These are phyloP conservation scores for Flaveria robusta DNA, from an alignment of 129 eudicot genomes.

Conservation along the genomic window DNA sequence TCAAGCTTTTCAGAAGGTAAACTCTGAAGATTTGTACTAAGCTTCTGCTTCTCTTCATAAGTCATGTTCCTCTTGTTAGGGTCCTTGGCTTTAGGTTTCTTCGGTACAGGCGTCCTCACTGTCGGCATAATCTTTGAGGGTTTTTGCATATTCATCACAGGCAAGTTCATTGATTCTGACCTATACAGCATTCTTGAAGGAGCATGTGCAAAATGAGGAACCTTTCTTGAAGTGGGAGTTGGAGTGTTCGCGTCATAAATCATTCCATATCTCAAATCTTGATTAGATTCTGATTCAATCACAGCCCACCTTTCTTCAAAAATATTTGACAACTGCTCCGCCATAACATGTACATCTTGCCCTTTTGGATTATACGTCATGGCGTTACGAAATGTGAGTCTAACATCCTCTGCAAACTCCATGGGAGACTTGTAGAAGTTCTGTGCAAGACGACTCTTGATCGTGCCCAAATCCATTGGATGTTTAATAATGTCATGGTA, in stretches of 20 bases:
- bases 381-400: conserved; percentile 86
- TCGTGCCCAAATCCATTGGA: conserved; percentile 95
- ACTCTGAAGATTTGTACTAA: conserved; percentile 76
- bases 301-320: conserved; percentile 83
- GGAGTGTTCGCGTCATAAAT: conserved; percentile 56
- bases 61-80: conserved; percentile 94
- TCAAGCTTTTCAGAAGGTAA: conserved; percentile 85
- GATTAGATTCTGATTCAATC: conserved; percentile 61
- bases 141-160: conserved; percentile 40
- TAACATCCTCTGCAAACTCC: conserved; percentile 92
- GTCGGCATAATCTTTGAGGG: conserved; percentile 41
- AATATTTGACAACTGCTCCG: conserved; percentile 50
- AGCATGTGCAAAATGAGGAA: conserved; percentile 43
- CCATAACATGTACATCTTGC: conserved; percentile 92
- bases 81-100: conserved; percentile 94
- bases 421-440: conserved; percentile 73
- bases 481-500: conserved; percentile 78
- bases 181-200: conserved; percentile 52
- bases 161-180: conserved; percentile 50
- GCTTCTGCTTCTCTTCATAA: conserved; percentile 81
- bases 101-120: conserved; percentile 65
- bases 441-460: conserved; percentile 67
- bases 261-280: conserved; percentile 58
- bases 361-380: conserved; percentile 92
- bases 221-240: conserved; percentile 67